Evolutionary conservation across 495 filamentous ascomycete genomes (phyloP), one percentile per base, ranked within the genome.

Genomic region (Lepidopterella palustris): DNA sequence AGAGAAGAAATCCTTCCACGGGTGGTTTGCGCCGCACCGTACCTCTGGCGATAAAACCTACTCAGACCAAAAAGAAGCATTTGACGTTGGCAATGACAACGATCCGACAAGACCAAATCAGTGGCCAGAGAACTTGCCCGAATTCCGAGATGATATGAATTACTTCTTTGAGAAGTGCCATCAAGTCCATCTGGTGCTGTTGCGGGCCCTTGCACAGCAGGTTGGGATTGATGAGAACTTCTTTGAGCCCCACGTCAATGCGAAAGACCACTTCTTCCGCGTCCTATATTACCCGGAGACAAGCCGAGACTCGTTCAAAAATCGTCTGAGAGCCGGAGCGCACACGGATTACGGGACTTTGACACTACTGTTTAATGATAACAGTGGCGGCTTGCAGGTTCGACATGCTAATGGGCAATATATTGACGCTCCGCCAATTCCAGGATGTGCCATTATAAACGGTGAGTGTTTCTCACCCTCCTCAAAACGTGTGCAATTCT

Each of bases 381-480:
- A 74, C 18, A 73, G 68, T 0, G 72, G 73, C 1, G 78, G 74
- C 1, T 59, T 80, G 4, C 77, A 80, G 57, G 74, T 80, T 0
- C 67, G 80, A 1, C 78, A 77, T 45, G 76, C 75, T 32, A 76
- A 78, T 45, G 78, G 77, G 0, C 70, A 76, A 11, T 80, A 78
- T 76, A 75, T 82, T n/a, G 60, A 54, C 35, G 71, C 69, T 3
- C 29, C 58, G 66, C 18, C 76, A 71, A 57, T 78, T 78, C 61
- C 74, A 78, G 45, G 79, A 45, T 47, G 29, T 10, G 58, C 54
- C 45, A 50, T 63, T 29, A 55, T 63, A 48, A 63, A 63, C 31
- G 40, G 35, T 42, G 35, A 42, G 35, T 42, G 9, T 3, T 13
- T 42, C 35, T 42, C 35, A 13, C 10, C 18, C 35, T 42, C 35